Conservation (phyloP, 805 yeast species). For the Candida jianshihensis region DNA sequence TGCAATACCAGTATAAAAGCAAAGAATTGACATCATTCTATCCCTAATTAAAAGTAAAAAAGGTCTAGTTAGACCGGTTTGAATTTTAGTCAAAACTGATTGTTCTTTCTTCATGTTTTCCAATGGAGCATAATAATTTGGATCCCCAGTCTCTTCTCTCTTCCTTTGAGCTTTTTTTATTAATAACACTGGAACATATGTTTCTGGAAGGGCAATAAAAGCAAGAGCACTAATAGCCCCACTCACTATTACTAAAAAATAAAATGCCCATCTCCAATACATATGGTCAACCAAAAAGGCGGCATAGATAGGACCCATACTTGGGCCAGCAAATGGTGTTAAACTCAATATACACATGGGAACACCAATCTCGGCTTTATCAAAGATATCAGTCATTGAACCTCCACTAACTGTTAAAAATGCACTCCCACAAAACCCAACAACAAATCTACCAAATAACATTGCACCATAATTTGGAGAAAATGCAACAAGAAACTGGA, state of each 20-base stretch:
- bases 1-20: conserved; percentile 50
- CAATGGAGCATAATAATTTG: conserved; percentile 33
- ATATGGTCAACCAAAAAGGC: conserved; percentile 43
- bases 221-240: conserved; percentile 45
- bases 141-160: conserved; percentile 49
- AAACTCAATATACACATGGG: conserved; percentile 65
- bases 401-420: conserved; percentile 77
- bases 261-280: conserved; percentile 68
- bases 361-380: conserved; percentile 50
- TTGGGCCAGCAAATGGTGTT: conserved; percentile 64
- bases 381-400: conserved; percentile 63
- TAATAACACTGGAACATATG: conserved; percentile 48
- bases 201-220: conserved; percentile 51
- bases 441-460: conserved; percentile 55
- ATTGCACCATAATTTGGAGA: conserved; percentile 57
- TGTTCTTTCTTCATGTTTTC: conserved; percentile 34
- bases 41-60: conserved; percentile 39
- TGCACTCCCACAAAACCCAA: conserved; percentile 70
- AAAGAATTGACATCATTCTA: conserved; percentile 48
- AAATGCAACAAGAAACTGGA: conserved; percentile 52
- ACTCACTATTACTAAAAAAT: conserved; percentile 54
- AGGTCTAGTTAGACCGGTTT: conserved; percentile 45
- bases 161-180: conserved; percentile 44
- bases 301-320: conserved; percentile 59
- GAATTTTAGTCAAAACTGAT: conserved; percentile 34